Percentiles rank a stretch among this genome's conserved stretches.
Evolutionary conservation across 2,329 filamentous ascomycete species (phyloP).

Genomic region (Sclerotinia borealis): DNA sequence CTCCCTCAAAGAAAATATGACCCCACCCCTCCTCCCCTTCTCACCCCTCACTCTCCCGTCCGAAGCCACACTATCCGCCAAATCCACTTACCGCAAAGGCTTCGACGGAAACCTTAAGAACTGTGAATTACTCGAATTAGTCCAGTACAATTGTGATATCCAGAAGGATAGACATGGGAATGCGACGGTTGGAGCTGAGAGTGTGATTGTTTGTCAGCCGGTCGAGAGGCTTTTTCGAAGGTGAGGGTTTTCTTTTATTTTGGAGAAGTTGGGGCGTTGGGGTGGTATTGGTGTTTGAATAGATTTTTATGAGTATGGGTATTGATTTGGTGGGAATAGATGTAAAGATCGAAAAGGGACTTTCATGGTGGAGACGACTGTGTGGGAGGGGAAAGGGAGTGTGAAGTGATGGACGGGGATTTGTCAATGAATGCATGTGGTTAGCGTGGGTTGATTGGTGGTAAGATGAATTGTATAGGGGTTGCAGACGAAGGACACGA

Average conservation of each 20-base stretch:
- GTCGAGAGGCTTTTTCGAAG: constrained; percentile 54
- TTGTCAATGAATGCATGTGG: not conserved
- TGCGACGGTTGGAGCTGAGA: constrained; percentile 37
- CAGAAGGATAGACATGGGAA: constrained; percentile 42
- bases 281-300: not conserved
- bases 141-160: constrained; percentile 41
- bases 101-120: constrained; percentile 50
- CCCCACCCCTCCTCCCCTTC: constrained; percentile 52
- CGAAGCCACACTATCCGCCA: constrained; percentile 26
- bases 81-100: constrained; percentile 39
- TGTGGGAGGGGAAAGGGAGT: constrained; percentile 44
- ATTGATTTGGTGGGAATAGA: constrained; percentile 34
- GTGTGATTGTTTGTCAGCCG: constrained; percentile 41
- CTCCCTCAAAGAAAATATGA: constrained; percentile 38
- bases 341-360: constrained; percentile 51
- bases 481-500: not conserved
- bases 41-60: constrained; percentile 45
- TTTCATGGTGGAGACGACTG: constrained; percentile 59
- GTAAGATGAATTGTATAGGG: not conserved
- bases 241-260: constrained; percentile 37
- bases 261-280: too few species aligned
- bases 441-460: not conserved
- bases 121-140: constrained; percentile 35
- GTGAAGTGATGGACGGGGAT: not conserved
- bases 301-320: constrained; percentile 10